These are phyloP conservation scores for Silene coronaria DNA, from an alignment of 179 eudicot genomes.

Conservation along the genomic window DNA sequence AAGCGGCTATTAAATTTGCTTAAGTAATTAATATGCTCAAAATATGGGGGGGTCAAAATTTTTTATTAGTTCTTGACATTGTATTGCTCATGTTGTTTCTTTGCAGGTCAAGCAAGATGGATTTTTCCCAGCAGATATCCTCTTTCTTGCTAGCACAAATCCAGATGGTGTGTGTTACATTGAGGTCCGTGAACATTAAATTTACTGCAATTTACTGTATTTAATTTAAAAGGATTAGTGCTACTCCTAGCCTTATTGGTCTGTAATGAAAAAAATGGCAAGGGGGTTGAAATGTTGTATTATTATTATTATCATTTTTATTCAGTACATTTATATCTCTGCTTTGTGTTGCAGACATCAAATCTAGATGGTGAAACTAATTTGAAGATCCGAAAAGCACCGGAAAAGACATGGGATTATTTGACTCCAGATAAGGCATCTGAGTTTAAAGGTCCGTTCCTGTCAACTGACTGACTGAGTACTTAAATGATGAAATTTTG, in stretches of 20 bases:
- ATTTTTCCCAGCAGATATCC: constrained; percentile 91
- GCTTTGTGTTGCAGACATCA: constrained; percentile 58
- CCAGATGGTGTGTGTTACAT: constrained; percentile 92
- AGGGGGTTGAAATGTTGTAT: not conserved
- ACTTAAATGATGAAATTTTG: not conserved
- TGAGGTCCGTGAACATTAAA: constrained; percentile 46
- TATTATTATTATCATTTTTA: not conserved
- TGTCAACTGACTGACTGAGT: constrained; percentile 1
- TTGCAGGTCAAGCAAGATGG: too few species aligned
- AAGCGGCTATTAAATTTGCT: not conserved
- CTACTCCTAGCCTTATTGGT: not conserved
- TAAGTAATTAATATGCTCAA: not conserved
- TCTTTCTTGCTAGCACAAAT: constrained; percentile 90
- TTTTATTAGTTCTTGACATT: not conserved
- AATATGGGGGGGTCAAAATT: not conserved
- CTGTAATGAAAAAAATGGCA: not conserved
- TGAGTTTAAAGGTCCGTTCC: constrained; percentile 67
- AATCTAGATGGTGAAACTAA: constrained; percentile 99
- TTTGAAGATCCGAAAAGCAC: constrained; percentile 92
- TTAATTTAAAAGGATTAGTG: not conserved
- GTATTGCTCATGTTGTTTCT: not conserved
- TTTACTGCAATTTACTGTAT: not conserved
- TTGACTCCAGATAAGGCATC: constrained; percentile 67
- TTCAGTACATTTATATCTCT: constrained; percentile 15
- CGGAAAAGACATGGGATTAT: constrained; percentile 96